Conservation (phyloP, 1,284 basidiomycete species). For the Agroathelia rolfsii region DNA sequence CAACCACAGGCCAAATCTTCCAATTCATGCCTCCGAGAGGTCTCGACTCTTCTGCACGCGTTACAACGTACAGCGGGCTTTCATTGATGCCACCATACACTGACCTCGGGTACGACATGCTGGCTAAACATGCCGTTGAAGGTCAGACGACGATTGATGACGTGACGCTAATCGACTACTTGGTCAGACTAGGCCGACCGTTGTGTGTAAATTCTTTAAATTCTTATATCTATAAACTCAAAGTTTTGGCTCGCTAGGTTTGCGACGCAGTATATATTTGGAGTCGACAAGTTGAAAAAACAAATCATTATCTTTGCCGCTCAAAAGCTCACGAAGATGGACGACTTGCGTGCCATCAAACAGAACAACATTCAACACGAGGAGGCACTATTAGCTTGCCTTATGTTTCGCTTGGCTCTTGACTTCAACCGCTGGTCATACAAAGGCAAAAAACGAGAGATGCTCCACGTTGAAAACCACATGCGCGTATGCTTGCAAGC, state of each 20-base stretch:
- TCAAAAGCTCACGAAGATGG: constrained; percentile 11
- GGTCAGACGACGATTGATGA: constrained; percentile 5
- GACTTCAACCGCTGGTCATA: constrained; percentile 16
- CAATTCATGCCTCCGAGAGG: constrained; percentile 7
- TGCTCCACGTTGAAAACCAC: constrained; percentile 19
- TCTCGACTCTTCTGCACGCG: constrained; percentile 6
- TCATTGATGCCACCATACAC: constrained; percentile 4
- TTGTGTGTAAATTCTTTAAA: constrained; percentile 14
- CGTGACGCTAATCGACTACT: constrained; percentile 5
- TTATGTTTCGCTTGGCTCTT: constrained; percentile 19
- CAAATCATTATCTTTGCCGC: constrained; percentile 15
- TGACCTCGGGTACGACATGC: constrained; percentile 6
- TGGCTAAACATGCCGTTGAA: not conserved
- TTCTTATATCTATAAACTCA: too few species aligned
- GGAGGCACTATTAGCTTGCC: constrained; percentile 22
- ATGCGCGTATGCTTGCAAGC: constrained; percentile 20
- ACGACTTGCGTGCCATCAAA: not conserved
- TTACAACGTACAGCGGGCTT: not conserved
- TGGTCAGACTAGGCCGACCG: constrained; percentile 16
- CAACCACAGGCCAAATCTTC: constrained; percentile 14
- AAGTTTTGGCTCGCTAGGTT: constrained; percentile 11
- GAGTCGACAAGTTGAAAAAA: constrained; percentile 5
- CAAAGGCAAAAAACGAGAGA: constrained; percentile 10
- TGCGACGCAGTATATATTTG: constrained; percentile 10
- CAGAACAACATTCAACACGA: constrained; percentile 8